Base-by-base conservation (phyloP, 768 basidiomycete genomes). In the Sutorius australiensis region DNA sequence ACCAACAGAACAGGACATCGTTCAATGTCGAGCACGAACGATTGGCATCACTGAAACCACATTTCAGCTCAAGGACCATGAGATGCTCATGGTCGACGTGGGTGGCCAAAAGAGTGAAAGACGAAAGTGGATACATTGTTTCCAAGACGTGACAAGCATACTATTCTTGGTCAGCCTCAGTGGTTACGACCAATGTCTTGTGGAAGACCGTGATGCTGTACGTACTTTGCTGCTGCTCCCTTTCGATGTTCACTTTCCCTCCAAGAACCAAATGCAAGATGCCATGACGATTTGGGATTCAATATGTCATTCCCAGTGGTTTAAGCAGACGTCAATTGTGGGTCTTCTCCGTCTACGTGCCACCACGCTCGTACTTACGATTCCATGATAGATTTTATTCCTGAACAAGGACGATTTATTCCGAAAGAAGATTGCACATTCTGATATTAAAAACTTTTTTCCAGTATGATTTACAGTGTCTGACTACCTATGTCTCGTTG, bases 201-300 rank as follows among this genome's bases (percentile, higher is more conserved):
- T 95, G 33, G 94, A 95, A 68, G 94, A 97, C 63, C 84, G 83
- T 71, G 89, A 93, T 68, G 89, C 90, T 58, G 90, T 92, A 63
- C 53, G 89, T 79, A 9, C 14, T 50, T 21, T 37, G 2, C 50
- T 50, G 24, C 30, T 39, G 14, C 10, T 11, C 28, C 30, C 31
- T 54, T 27, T 58, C 38, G 43, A 45, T 12, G 16, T 32, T 38
- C 42, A 56, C 32, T 1, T 46, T 31, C 17, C 16, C 24, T 33
- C 30, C 7, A 63, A 94, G 88, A 98, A 98, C 66, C 94, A 95
- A 84, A 95, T 98, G 93, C 90, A 95, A 75, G 94, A 98, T 58
- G 92, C 94, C 5, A 89, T 98, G 85, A 92, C 92, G n/a, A 92
- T 98, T 46, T 98, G 94, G 87, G 94, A 98, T 61, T 93, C 92